Percentiles rank a stretch among this genome's conserved stretches.
Evolutionary conservation across 306 rosid genomes (phyloP).

Genomic region (Quercus suber): DNA sequence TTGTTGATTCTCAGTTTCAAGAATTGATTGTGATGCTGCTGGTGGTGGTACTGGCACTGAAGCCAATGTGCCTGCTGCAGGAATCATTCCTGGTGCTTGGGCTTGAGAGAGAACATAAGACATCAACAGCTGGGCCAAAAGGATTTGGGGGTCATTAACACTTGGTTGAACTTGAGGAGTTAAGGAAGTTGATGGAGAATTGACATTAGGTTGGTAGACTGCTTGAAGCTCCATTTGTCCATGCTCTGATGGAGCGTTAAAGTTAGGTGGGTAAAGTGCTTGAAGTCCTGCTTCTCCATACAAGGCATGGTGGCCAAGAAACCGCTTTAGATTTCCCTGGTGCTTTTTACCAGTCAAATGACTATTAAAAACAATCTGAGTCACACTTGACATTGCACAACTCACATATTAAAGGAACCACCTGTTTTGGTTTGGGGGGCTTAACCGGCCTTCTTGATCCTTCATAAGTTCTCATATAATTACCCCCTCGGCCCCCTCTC

Average conservation of each 20-base stretch:
- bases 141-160: slow-evolving; percentile 63
- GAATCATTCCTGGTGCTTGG: slow-evolving; percentile 26
- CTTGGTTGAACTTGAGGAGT: slow-evolving; percentile 32
- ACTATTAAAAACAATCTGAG: slow-evolving; percentile 55
- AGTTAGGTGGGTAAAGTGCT: slow-evolving; percentile 45
- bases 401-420: slow-evolving; percentile 48
- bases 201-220: slow-evolving; percentile 44
- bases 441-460: slow-evolving; percentile 51
- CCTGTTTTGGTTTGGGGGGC: slow-evolving; percentile 46
- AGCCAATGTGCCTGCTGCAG: slow-evolving; percentile 9
- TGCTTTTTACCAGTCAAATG: slow-evolving; percentile 76
- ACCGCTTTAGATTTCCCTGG: slow-evolving; percentile 45
- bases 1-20: slow-evolving; percentile 13
- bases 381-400: slow-evolving; percentile 84
- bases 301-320: slow-evolving; percentile 41
- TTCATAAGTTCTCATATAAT: slow-evolving; percentile 41
- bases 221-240: slow-evolving; percentile 52
- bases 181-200: slow-evolving; percentile 34
- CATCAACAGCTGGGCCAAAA: slow-evolving; percentile 68
- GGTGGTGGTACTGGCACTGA: not conserved
- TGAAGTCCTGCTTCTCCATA: slow-evolving; percentile 49
- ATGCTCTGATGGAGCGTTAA: slow-evolving; percentile 7
- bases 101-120: slow-evolving; percentile 46
- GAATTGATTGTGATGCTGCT: not conserved
- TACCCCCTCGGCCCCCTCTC: slow-evolving; percentile 56